Base-by-base conservation (phyloP, 371 early-diverging fungal species). In the Massospora cicadina region DNA sequence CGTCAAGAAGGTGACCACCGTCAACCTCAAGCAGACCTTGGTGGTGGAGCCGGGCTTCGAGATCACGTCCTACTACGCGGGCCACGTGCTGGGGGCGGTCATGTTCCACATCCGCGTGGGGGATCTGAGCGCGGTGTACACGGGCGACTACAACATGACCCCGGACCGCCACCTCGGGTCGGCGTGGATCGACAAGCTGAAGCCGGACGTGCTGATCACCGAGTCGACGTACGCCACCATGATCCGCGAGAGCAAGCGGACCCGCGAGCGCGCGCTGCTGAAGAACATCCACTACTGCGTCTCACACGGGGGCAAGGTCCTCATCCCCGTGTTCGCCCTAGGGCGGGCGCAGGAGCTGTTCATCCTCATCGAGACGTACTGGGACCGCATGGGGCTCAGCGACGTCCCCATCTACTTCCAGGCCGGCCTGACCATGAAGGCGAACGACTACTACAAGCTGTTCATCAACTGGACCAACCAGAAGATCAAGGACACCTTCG, bases 101-200 rank as follows among this genome's bases (percentile, higher is more conserved):
- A 98, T 98, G 97, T 89, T 95, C 67, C 86, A 93, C 69, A 81
- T 91, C 10, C 76, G 82, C 1, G 84, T 83, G 0, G 89, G 89
- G 2, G 74, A 80, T 58, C 88, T 90, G 65, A 86, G 88, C 1
- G 79, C 92, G 0, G 90, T 98, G 2, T 98, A 98, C 71, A 98
- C 98, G 2, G 98, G 98, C 28, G 98, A 98, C 73, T 98, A 91
- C 77, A 97, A 95, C 71, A 97, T 93, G 89, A 91, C 93, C 1
- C 91, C 96, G 0, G 98, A 97, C 77, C 81, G 91, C 54, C 98
- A 97, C 71, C 73, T 98, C 27, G 95, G 94, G 7, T 79, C 87
- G 7, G 98, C 98, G 0, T 93, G 88, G 87, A 91, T 98, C 56
- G 93, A 94, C 69, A 80, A 83, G 58, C 80, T 92, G 33, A 77